phyloP scores from a whole-genome alignment of 306 rosid species.

The Delonix regia region DNA sequence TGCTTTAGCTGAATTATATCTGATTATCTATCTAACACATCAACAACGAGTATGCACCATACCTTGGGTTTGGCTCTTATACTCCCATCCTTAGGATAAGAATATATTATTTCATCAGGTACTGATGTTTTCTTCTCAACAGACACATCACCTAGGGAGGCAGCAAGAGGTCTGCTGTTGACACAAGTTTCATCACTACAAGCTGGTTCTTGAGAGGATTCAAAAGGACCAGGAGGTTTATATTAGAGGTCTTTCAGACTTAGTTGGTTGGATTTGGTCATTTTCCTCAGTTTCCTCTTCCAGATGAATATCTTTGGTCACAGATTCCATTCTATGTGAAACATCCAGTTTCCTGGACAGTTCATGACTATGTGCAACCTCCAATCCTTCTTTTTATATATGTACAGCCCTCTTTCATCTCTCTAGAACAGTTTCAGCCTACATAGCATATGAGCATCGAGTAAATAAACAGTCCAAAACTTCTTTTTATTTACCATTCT shows the following conservation, averaged over 20 bases:
- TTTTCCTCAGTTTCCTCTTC: conserved; percentile 33
- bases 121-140: conserved; percentile 9
- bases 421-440: conserved; percentile 72
- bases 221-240: conserved; percentile 33
- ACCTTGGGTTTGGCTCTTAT: conserved; percentile 48
- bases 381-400: conserved; percentile 63
- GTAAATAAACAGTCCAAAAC: conserved; percentile 22
- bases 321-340: conserved; percentile 41
- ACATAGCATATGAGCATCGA: conserved; percentile 10
- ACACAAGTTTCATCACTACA: conserved; percentile 23
- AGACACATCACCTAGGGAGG: conserved; percentile 23
- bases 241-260: conserved; percentile 29
- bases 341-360: conserved; percentile 32
- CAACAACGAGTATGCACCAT: conserved; percentile 31
- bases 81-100: conserved; percentile 32
- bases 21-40: conserved; percentile 5
- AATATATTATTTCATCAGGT: conserved; percentile 42
- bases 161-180: conserved; percentile 28
- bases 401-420: conserved; percentile 64
- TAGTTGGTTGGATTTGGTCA: conserved; percentile 37
- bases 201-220: conserved; percentile 41
- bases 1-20: conserved; percentile 5
- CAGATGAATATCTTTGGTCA: conserved; percentile 41
- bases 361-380: conserved; percentile 40
- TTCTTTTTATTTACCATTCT: background rate